Evolutionary conservation across 768 basidiomycete species (phyloP).

Genomic region (Termitomyces sp.): DNA sequence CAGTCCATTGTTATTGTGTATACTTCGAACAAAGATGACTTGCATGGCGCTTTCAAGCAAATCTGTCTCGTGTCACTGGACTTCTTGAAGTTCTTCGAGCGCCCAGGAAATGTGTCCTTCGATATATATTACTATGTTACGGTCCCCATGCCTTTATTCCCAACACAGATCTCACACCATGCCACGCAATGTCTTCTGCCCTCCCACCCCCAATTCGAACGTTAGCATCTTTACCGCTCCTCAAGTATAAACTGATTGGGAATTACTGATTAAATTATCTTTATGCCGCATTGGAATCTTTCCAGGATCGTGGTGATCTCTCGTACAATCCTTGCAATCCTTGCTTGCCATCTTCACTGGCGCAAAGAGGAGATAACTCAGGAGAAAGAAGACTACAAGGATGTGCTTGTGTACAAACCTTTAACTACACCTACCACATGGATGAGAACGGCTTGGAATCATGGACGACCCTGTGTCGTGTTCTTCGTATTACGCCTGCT

Average conservation of each 20-base stretch:
- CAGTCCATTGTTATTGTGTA: too few species aligned
- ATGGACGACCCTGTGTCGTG: slow-evolving; percentile 25
- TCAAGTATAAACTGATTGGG: neutral
- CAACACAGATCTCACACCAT: too few species aligned
- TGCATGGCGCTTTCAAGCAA: too few species aligned
- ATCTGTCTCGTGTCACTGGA: neutral
- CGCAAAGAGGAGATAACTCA: neutral
- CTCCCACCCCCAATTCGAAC: neutral
- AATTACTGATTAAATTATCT: too few species aligned
- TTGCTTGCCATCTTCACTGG: slow-evolving; percentile 18
- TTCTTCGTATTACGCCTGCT: slow-evolving; percentile 21
- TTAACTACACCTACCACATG: slow-evolving; percentile 29
- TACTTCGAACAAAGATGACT: neutral
- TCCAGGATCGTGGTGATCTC: slow-evolving; percentile 17
- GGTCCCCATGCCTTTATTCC: too few species aligned
- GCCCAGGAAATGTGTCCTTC: neutral
- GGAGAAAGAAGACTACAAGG: slow-evolving; percentile 19
- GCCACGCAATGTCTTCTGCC: neutral
- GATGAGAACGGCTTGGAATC: slow-evolving; percentile 23
- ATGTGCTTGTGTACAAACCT: slow-evolving; percentile 27
- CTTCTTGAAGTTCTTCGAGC: neutral
- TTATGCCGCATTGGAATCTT: slow-evolving; percentile 14
- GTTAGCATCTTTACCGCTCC: neutral
- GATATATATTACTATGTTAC: neutral
- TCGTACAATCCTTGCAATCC: slow-evolving; percentile 15